These are phyloP conservation scores for Gyromitra esculenta DNA, from an alignment of 2,329 filamentous ascomycete species.

Conservation along the genomic window DNA sequence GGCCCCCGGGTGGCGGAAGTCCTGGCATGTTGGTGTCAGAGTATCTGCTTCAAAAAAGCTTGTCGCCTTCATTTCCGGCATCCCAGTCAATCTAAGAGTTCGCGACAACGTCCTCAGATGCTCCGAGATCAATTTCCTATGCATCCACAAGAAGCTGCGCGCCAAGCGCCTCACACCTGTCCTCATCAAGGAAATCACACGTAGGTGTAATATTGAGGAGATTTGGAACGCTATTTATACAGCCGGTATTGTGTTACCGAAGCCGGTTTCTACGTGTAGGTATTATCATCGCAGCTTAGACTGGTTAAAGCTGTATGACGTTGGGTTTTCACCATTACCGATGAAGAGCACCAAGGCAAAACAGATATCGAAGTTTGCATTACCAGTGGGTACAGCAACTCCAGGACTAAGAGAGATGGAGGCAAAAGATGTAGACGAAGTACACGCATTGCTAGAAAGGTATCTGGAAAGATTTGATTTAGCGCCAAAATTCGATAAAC, in stretches of 20 bases:
- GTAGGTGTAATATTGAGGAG: constrained; percentile 83
- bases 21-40: constrained; percentile 95
- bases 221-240: constrained; percentile 98
- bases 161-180: constrained; percentile 91
- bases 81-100: constrained; percentile 84
- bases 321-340: constrained; percentile 91
- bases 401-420: constrained; percentile 83
- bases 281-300: constrained; percentile 95
- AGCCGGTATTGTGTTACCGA: constrained; percentile 87
- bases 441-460: constrained; percentile 76
- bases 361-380: constrained; percentile 84
- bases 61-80: constrained; percentile 94
- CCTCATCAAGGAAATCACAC: constrained; percentile 96
- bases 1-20: constrained; percentile 89
- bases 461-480: constrained; percentile 85
- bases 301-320: constrained; percentile 95
- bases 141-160: constrained; percentile 96
- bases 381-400: constrained; percentile 77
- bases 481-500: constrained; percentile 79
- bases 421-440: constrained; percentile 77
- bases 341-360: constrained; percentile 81
- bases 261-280: constrained; percentile 88
- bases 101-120: constrained; percentile 78
- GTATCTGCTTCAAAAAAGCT: constrained; percentile 83
- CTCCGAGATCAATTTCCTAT: constrained; percentile 97